Evolutionary conservation across 228 moss, liverwort and hornwort genomes (phyloP), one percentile per base, ranked within the genome.

Genomic region (Sphagnum magellanicum): DNA sequence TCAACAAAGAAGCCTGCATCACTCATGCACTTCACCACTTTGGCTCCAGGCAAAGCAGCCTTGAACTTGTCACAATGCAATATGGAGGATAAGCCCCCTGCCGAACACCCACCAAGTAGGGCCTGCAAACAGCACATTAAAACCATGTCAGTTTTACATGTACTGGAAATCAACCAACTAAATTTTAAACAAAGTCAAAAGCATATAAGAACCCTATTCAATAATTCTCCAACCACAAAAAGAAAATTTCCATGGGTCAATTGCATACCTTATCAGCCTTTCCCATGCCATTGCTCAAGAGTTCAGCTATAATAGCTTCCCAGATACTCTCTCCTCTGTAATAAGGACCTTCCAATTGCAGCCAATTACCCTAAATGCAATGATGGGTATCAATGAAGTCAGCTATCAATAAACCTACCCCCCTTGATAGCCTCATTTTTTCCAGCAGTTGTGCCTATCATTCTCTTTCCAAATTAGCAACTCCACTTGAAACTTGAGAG

Each of bases 1-100:
- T 92, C 79, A 67, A 92, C 84, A 64, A 94, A 91, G 78, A 91
- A 94, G 62, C 94, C 91, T 59, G 86, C 94, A 83, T 94, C 94
- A 52, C 85, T 85, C 70, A 91, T 70, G 78, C 91, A 94, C 70
- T 89, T 89, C 49, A 91, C 91, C 52, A 75, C 63, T 32, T 64
- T 79, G 67, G 79, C 74, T 60, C 66, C 55, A 12, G 93, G 76
- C 70, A 93, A 73, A 69, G 76, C 73, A 53, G 71, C 77, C 76
- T 74, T 83, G 73, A 93, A 93, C 53, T 87, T 81, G 78, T 89
- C 91, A 61, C 93, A 93, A 69, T 91, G 91, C 11, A 85, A 74
- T 65, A 93, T 88, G 61, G 91, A 74, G 52, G 93, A 81, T 53
- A 93, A 80, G 4, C 89, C 93, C 53, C 93, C 93, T 66, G 93